A percentile compares a stretch with the other conserved stretches of the same genome.
These are phyloP conservation scores for Dillenia suffruticosa DNA, from an alignment of 164 flowering plant species.

Conservation along the genomic window DNA sequence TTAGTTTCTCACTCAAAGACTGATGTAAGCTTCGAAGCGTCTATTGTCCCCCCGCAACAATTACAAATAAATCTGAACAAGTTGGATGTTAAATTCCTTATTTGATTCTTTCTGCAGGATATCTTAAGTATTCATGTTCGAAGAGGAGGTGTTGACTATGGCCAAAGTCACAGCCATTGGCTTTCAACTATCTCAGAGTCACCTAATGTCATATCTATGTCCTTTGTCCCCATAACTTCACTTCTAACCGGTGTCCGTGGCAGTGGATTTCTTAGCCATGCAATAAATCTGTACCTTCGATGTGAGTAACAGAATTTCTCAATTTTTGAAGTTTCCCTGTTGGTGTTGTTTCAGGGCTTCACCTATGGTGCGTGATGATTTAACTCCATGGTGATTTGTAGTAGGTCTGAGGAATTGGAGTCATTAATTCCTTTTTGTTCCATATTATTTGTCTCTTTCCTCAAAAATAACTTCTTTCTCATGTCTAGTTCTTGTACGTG, in stretches of 20 bases:
- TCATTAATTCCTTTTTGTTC: no score
- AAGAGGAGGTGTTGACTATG: slow-evolving; percentile 67
- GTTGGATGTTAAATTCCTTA: neutral
- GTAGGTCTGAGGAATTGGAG: no score
- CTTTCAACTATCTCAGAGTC: slow-evolving; percentile 71
- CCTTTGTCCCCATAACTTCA: slow-evolving; percentile 85
- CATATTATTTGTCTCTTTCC: no score
- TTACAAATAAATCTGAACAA: neutral
- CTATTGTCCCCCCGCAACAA: neutral
- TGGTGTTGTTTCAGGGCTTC: no score
- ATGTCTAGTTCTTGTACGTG: no score
- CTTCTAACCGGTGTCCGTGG: slow-evolving; percentile 70
- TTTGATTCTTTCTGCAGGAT: slow-evolving; percentile 42
- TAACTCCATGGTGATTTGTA: no score
- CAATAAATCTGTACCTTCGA: slow-evolving; percentile 80
- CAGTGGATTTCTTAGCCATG: slow-evolving; percentile 81
- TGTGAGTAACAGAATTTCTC: slow-evolving; percentile 46
- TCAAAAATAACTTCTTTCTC: no score
- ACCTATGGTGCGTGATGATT: no score
- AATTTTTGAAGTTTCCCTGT: no score
- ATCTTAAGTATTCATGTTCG: slow-evolving; percentile 44
- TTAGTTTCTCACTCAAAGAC: slow-evolving; percentile 46
- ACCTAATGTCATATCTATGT: slow-evolving; percentile 90
- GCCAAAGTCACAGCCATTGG: slow-evolving; percentile 74
- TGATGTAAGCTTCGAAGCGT: slow-evolving; percentile 40